These are phyloP conservation scores for Podosphaera aphanis DNA, from an alignment of 2,329 filamentous ascomycete species.

Conservation along the genomic window DNA sequence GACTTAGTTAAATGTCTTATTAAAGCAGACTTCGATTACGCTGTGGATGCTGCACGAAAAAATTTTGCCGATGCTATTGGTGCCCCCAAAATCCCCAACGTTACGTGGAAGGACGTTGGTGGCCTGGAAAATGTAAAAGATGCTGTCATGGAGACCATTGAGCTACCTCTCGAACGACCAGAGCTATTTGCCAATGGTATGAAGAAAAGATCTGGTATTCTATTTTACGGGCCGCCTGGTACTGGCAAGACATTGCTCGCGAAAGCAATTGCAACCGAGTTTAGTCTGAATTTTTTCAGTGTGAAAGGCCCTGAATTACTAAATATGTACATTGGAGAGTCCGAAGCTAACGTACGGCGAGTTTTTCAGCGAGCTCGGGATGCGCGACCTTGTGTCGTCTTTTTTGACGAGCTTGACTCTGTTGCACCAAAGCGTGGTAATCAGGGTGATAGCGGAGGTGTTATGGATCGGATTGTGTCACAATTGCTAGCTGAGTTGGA, in stretches of 20 bases:
- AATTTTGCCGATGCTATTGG: slow-evolving; percentile 96
- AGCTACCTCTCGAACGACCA: slow-evolving; percentile 70
- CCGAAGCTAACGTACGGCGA: slow-evolving; percentile 70
- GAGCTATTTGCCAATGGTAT: slow-evolving; percentile 92
- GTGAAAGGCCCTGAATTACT: slow-evolving; percentile 80
- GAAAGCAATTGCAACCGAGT: slow-evolving; percentile 82
- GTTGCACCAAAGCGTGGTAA: slow-evolving; percentile 93
- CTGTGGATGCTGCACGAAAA: slow-evolving; percentile 84
- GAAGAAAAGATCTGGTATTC: slow-evolving; percentile 87
- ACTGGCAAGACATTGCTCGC: slow-evolving; percentile 84
- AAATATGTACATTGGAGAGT: slow-evolving; percentile 93
- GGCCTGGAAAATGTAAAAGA: slow-evolving; percentile 87
- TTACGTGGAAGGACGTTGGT: slow-evolving; percentile 89
- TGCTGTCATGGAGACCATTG: slow-evolving; percentile 90
- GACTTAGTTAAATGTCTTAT: slow-evolving; percentile 55
- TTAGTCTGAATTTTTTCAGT: slow-evolving; percentile 83
- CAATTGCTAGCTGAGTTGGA: slow-evolving; percentile 88
- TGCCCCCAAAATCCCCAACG: slow-evolving; percentile 91
- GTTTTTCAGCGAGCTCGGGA: slow-evolving; percentile 76
- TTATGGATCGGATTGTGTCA: slow-evolving; percentile 94
- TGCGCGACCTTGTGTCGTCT: slow-evolving; percentile 69
- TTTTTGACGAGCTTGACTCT: slow-evolving; percentile 82
- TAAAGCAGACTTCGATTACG: slow-evolving; percentile 68
- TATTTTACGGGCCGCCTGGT: slow-evolving; percentile 79
- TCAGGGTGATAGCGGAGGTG: slow-evolving; percentile 86